Conservation (phyloP, 2,329 filamentous ascomycete species). For the Diplodia sapinea region DNA sequence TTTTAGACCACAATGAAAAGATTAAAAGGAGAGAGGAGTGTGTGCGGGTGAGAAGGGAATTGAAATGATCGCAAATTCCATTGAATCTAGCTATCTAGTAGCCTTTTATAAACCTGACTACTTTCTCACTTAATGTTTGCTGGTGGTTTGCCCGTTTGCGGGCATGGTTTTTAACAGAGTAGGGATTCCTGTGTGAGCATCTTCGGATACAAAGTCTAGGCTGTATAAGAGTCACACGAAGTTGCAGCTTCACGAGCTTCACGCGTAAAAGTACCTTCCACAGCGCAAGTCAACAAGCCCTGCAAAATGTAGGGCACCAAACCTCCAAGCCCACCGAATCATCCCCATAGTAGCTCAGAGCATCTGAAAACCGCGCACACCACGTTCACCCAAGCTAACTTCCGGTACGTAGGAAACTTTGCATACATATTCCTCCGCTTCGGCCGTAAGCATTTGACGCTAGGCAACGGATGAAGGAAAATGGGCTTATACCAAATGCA, state of each 20-base stretch:
- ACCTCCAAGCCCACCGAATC: background rate
- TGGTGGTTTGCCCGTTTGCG: too few relatives aligned
- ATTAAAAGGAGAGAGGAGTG: too few relatives aligned
- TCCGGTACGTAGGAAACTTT: background rate
- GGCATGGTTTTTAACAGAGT: too few relatives aligned
- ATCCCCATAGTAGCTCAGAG: background rate
- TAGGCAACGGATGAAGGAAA: background rate
- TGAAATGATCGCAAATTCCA: too few relatives aligned
- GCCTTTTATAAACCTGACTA: too few relatives aligned
- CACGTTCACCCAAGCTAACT: background rate
- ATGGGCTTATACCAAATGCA: background rate
- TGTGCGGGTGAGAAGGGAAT: too few relatives aligned
- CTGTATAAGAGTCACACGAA: background rate
- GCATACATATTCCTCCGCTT: conserved; percentile 16
- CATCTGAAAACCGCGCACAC: background rate
- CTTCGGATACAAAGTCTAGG: too few relatives aligned
- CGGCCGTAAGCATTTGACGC: conserved; percentile 1
- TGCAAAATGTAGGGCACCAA: background rate
- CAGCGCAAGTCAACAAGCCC: background rate
- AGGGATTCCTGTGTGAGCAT: too few relatives aligned
- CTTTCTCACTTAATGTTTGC: too few relatives aligned
- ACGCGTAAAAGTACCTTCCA: background rate
- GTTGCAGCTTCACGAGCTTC: background rate
- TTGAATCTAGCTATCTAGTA: too few relatives aligned
- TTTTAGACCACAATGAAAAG: too few relatives aligned